phyloP scores from a whole-genome alignment of 2,329 filamentous ascomycete genomes.

The Cladophialophora carrionii region DNA sequence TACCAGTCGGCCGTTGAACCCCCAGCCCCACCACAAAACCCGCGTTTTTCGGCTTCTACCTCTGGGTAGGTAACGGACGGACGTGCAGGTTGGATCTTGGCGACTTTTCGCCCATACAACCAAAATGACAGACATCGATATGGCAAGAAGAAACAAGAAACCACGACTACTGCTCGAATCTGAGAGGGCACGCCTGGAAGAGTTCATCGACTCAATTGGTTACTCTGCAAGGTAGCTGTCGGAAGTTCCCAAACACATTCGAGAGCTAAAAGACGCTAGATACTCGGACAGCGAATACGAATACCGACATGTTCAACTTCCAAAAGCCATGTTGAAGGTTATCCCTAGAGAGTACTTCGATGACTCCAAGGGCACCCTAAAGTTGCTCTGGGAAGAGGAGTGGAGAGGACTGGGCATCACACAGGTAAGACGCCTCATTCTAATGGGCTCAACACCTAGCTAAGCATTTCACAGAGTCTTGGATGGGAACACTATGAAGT shows the following conservation, averaged over 20 bases:
- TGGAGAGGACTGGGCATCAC: slow-evolving; percentile 97
- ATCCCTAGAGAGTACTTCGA: slow-evolving; percentile 97
- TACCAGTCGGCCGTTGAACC: background rate
- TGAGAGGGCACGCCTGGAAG: slow-evolving; percentile 82
- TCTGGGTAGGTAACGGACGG: background rate
- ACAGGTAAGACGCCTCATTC: slow-evolving; percentile 64
- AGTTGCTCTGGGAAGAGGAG: slow-evolving; percentile 96
- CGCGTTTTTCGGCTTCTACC: background rate
- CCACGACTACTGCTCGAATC: slow-evolving; percentile 77
- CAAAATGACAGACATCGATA: slow-evolving; percentile 66
- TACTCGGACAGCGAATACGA: slow-evolving; percentile 93
- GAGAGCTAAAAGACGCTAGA: slow-evolving; percentile 53
- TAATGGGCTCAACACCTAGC: background rate
- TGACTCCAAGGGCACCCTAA: slow-evolving; percentile 83
- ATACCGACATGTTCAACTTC: slow-evolving; percentile 96
- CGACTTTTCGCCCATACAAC: background rate
- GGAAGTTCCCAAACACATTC: background rate
- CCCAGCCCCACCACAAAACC: background rate
- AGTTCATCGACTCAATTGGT: slow-evolving; percentile 91
- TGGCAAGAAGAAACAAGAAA: slow-evolving; percentile 80
- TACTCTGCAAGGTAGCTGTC: slow-evolving; percentile 79
- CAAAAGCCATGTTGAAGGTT: slow-evolving; percentile 96
- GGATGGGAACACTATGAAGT: slow-evolving; percentile 99
- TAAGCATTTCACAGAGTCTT: slow-evolving; percentile 68
- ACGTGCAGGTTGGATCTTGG: background rate